Evolutionary conservation across 2,329 filamentous ascomycete genomes (phyloP).

Genomic region (Phialophora verrucosa): DNA sequence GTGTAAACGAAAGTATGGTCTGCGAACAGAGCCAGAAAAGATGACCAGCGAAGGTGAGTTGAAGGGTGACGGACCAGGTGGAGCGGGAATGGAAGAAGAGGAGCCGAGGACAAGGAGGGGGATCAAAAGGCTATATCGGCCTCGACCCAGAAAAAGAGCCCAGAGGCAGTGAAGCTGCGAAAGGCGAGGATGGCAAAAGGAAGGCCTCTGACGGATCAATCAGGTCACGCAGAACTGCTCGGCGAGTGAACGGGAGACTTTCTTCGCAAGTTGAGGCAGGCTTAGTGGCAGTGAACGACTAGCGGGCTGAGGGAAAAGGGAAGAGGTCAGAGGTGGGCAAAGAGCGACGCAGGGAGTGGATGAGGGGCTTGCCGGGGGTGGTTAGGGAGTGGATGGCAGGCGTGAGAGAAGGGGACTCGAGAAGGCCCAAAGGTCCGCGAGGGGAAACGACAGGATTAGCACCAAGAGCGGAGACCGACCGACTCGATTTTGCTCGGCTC

Average conservation of each 20-base stretch:
- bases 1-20: constrained; percentile 40
- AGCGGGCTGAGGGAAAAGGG: constrained; percentile 31
- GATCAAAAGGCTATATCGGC: constrained; percentile 39
- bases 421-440: constrained; percentile 5
- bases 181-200: constrained; percentile 21
- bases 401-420: neutral
- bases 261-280: constrained; percentile 32
- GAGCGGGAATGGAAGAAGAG: constrained; percentile 35
- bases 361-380: constrained; percentile 22
- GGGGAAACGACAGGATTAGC: constrained; percentile 31
- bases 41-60: constrained; percentile 29
- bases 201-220: constrained; percentile 23
- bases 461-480: constrained; percentile 27
- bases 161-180: constrained; percentile 14
- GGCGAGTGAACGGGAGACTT: constrained; percentile 29
- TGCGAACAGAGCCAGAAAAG: constrained; percentile 40
- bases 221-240: constrained; percentile 30
- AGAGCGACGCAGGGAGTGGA: constrained; percentile 21
- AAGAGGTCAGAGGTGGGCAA: constrained; percentile 6
- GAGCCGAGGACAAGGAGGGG: constrained; percentile 32
- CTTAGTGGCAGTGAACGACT: constrained; percentile 36
- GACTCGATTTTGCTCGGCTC: neutral
- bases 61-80: constrained; percentile 32
- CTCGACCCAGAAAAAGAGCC: constrained; percentile 23
- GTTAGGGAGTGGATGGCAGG: constrained; percentile 7